Evolutionary conservation across 768 basidiomycete species (phyloP).

Genomic region (Lactarius pseudohatsudake): DNA sequence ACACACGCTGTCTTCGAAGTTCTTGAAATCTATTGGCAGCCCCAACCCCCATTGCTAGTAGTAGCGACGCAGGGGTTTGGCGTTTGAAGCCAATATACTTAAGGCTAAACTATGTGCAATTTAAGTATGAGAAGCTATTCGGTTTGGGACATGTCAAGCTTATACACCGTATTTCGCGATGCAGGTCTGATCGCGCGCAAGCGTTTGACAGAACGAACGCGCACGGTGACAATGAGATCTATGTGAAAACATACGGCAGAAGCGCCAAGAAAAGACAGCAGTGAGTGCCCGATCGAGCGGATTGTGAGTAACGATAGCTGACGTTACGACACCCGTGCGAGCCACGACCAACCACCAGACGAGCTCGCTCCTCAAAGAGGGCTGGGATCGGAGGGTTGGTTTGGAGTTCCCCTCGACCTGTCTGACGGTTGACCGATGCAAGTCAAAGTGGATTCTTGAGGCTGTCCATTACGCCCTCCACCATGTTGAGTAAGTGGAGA

Average conservation of each 20-base stretch:
- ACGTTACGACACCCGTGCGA: background rate
- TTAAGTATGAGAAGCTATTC: background rate
- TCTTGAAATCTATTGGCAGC: background rate
- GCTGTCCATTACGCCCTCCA: background rate
- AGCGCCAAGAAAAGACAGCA: background rate
- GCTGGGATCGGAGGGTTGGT: background rate
- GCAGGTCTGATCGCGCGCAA: background rate
- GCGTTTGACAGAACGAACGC: background rate
- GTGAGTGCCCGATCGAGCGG: background rate
- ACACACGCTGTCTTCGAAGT: slow-evolving; percentile 11
- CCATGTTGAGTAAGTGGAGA: background rate
- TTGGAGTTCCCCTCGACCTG: background rate
- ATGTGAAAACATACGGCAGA: background rate
- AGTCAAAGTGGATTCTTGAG: background rate
- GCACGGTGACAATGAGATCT: background rate
- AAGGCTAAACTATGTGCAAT: background rate
- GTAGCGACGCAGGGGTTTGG: background rate
- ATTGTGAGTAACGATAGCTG: slow-evolving; percentile 4
- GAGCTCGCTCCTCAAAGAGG: background rate
- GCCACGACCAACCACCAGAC: background rate
- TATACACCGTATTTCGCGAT: background rate
- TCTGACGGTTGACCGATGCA: background rate
- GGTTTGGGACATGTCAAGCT: background rate
- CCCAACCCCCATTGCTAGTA: background rate
- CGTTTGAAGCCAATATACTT: background rate